phyloP scores from a whole-genome alignment of 495 filamentous ascomycete species.

The Viridothelium virens region DNA sequence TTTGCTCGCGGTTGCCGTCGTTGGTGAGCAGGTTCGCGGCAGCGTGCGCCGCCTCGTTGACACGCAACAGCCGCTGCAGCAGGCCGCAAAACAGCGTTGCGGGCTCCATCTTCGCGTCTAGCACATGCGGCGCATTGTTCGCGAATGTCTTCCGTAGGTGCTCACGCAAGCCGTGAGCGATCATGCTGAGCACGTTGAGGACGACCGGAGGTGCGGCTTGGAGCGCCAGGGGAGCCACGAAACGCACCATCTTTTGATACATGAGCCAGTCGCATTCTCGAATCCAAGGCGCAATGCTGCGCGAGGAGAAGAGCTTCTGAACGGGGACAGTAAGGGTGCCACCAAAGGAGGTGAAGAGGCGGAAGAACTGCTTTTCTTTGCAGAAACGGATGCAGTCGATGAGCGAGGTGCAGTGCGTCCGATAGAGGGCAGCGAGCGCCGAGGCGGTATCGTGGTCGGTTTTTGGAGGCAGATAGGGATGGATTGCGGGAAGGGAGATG shows the following conservation, averaged over 20 bases:
- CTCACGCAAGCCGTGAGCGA: conserved; percentile 66
- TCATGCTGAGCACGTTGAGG: conserved; percentile 71
- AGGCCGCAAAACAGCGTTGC: conserved; percentile 83
- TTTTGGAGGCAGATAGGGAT: conserved; percentile 60
- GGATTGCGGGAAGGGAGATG: conserved; percentile 69
- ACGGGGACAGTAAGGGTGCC: conserved; percentile 93
- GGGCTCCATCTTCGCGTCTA: conserved; percentile 75
- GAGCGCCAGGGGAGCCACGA: conserved; percentile 73
- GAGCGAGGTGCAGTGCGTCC: conserved; percentile 87
- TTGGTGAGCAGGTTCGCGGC: conserved; percentile 69
- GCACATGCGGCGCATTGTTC: conserved; percentile 69
- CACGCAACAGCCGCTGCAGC: conserved; percentile 74
- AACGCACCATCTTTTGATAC: conserved; percentile 92
- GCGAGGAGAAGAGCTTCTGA: conserved; percentile 84
- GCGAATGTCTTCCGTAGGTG: conserved; percentile 78
- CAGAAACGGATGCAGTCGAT: conserved; percentile 92
- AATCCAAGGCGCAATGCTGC: conserved; percentile 81
- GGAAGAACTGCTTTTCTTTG: conserved; percentile 89
- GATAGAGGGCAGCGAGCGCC: conserved; percentile 76
- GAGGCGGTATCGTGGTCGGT: conserved; percentile 78
- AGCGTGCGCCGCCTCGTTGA: conserved; percentile 84
- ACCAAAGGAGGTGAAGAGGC: conserved; percentile 90
- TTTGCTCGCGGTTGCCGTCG: conserved; percentile 68
- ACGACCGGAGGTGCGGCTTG: conserved; percentile 83
- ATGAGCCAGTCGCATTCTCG: conserved; percentile 89